phyloP scores from a whole-genome alignment of 305 asterid genomes.

The Fraxinus sp. region DNA sequence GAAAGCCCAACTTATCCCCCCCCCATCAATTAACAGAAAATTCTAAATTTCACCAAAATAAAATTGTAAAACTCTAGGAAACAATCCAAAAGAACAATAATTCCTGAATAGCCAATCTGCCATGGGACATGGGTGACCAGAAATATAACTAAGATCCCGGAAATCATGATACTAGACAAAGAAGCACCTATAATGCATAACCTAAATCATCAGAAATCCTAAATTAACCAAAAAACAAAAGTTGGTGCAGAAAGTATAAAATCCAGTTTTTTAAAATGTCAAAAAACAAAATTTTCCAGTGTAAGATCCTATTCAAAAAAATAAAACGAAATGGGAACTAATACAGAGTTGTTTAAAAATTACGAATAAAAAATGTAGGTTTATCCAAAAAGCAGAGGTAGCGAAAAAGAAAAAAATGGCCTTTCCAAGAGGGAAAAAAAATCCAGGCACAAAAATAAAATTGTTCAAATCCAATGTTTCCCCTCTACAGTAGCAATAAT shows the following conservation, averaged over 20 bases:
- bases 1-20: neutral
- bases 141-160: neutral
- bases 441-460: neutral
- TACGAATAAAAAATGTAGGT: conserved; percentile 11
- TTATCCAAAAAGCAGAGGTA: conserved; percentile 16
- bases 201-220: neutral
- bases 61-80: neutral
- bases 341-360: neutral
- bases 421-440: neutral
- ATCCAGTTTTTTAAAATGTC: neutral
- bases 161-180: neutral
- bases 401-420: conserved; percentile 12
- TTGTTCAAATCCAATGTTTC: conserved; percentile 15
- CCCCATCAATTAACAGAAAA: conserved; percentile 14
- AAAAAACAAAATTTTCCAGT: neutral
- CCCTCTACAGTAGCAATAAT: conserved; percentile 1
- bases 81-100: neutral
- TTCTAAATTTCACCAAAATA: neutral
- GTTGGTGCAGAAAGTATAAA: conserved; percentile 12
- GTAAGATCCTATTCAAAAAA: neutral
- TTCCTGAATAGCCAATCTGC: neutral
- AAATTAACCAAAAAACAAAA: conserved; percentile 1
- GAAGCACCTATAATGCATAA: neutral
- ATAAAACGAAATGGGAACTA: neutral
- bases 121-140: neutral